These are phyloP conservation scores for Evernia prunastri DNA, from an alignment of 495 filamentous ascomycete genomes.

Conservation along the genomic window DNA sequence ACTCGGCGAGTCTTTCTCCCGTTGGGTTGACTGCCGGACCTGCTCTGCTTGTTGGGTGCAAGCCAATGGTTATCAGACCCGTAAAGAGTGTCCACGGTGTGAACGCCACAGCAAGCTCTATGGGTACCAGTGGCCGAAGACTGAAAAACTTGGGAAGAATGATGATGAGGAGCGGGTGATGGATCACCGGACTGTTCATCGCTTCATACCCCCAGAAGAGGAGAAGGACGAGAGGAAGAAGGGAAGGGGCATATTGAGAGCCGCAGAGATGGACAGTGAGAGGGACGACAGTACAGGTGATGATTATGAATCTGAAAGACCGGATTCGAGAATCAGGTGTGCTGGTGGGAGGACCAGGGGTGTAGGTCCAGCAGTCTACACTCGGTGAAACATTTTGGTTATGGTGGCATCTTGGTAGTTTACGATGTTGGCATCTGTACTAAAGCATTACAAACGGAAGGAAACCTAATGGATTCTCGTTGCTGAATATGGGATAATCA, in stretches of 20 bases:
- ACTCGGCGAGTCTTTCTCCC: conserved; percentile 63
- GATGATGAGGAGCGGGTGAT: conserved; percentile 73
- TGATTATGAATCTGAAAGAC: conserved; percentile 13
- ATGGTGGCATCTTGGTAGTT: background rate
- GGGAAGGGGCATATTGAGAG: conserved; percentile 37
- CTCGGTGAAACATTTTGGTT: conserved; percentile 2
- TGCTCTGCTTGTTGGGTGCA: conserved; percentile 81
- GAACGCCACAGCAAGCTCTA: conserved; percentile 95
- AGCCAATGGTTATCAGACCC: conserved; percentile 75
- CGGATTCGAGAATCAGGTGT: conserved; percentile 14
- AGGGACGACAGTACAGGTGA: conserved; percentile 16
- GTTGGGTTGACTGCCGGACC: conserved; percentile 81
- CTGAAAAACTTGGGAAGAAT: conserved; percentile 60
- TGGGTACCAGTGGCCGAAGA: conserved; percentile 93
- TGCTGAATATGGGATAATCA: background rate
- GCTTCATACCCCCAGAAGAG: conserved; percentile 60
- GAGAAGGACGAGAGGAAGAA: conserved; percentile 51
- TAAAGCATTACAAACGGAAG: background rate
- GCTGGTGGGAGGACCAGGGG: conserved; percentile 15
- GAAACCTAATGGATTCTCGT: background rate
- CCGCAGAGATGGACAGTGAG: conserved; percentile 19
- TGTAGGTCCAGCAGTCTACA: conserved; percentile 10
- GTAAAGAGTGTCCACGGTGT: conserved; percentile 79
- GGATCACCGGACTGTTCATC: conserved; percentile 65
- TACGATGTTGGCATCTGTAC: background rate